Evolutionary conservation across 768 basidiomycete species (phyloP), one percentile per base, ranked within the genome.

Genomic region (Lentinula lateritia): DNA sequence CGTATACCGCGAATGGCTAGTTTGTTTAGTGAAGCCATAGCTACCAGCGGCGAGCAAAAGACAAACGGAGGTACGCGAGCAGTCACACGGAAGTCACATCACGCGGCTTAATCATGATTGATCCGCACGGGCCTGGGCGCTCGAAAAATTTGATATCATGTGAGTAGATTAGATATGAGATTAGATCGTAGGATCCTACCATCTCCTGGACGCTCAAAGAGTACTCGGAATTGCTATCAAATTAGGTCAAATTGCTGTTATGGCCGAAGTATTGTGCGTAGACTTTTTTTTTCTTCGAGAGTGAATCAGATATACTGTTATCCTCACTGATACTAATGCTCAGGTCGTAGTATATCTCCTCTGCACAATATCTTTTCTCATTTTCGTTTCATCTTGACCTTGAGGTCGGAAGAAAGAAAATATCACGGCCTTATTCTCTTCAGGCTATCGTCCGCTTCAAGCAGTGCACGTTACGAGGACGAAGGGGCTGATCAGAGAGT

Each of bases 1-100:
- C 95, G 89, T 65, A 97, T 98, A 18, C 92, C 92, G 39, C 95
- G 84, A 62, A 98, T 95, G 13, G 93, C 95, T 46, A 98, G 87
- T 74, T 95, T 96, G 81, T 95, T 89, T 50, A 98, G 80, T 57
- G 81, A 82, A 23, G 94, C 89, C 94, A 92, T 91, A 56, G 62
- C 54, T 53, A 36, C 35, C 58, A 58, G 28, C 12, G 13, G 9
- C 8, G 18, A 9, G 12, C 3, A 34, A 12, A 13, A 23, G 13
- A 15, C 4, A 34, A 13, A 16, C 34, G 4, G n/a, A 39, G 46
- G 9, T 10, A 32, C 50, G 50, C 35, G 32, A 36, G n/a, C 9
- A 18, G 50, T 36, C 35, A 36, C 50, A 9, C 7, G 6, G n/a
- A 28, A 52, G 50, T 52, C 28, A 52, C 50, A 52, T 15, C 50